phyloP scores from a whole-genome alignment of 2,329 filamentous ascomycete genomes.

The Cladosporium sp. region DNA sequence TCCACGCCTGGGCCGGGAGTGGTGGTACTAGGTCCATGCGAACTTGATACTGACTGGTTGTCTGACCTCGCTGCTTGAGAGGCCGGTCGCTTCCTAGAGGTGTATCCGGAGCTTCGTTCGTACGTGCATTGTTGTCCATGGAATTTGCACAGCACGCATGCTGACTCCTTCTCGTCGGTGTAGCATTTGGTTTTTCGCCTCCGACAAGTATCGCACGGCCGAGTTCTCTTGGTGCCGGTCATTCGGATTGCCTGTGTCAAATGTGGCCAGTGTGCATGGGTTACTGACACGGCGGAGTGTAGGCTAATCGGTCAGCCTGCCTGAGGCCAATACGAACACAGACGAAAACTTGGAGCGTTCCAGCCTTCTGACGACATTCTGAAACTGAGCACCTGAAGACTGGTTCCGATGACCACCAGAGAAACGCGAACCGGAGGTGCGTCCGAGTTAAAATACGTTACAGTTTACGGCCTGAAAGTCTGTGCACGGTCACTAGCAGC shows the following conservation, averaged over 20 bases:
- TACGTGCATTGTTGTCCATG: constrained; percentile 18
- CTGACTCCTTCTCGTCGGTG: constrained; percentile 11
- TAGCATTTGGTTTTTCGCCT: constrained; percentile 19
- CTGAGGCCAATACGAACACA: background rate
- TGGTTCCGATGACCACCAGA: background rate
- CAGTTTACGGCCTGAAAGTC: background rate
- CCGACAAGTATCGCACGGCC: constrained; percentile 18
- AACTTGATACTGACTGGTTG: background rate
- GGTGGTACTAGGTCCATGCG: background rate
- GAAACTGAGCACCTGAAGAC: constrained; percentile 10
- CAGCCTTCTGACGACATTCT: background rate
- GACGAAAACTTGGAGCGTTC: constrained; percentile 9
- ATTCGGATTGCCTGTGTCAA: background rate
- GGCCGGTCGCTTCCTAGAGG: constrained; percentile 2
- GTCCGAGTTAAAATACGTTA: background rate
- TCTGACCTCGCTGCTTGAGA: background rate
- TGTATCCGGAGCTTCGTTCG: background rate
- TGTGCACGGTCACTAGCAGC: background rate
- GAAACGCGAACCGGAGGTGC: background rate
- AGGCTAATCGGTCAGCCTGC: background rate
- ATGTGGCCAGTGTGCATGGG: background rate
- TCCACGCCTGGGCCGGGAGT: constrained; percentile 1
- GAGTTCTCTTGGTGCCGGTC: constrained; percentile 8
- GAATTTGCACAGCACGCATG: constrained; percentile 18
- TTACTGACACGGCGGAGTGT: background rate